Evolutionary conservation across 1,284 basidiomycete species (phyloP).

Genomic region (Calocybe gambosa): DNA sequence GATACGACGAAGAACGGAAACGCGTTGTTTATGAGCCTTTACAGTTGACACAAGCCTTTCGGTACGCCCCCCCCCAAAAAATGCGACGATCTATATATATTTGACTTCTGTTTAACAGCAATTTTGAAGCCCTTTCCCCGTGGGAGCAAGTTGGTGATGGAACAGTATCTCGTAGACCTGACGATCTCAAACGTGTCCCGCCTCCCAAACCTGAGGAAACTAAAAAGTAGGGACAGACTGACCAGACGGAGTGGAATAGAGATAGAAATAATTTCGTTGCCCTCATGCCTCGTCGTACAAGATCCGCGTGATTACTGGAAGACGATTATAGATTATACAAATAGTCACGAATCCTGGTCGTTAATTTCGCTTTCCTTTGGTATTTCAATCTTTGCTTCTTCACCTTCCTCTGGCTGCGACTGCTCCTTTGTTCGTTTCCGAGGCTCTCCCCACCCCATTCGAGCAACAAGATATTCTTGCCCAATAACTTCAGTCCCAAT

Average conservation of each 20-base stretch:
- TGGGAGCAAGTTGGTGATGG: slow-evolving; percentile 98
- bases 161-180: slow-evolving; percentile 61
- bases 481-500: slow-evolving; percentile 81
- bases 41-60: slow-evolving; percentile 97
- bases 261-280: slow-evolving; percentile 8
- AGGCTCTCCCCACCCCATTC: slow-evolving; percentile 69
- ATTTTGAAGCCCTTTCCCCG: slow-evolving; percentile 91
- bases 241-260: not conserved
- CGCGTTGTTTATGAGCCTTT: slow-evolving; percentile 97
- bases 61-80: slow-evolving; percentile 48
- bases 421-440: slow-evolving; percentile 16
- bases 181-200: slow-evolving; percentile 66
- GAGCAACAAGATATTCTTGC: slow-evolving; percentile 77
- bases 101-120: slow-evolving; percentile 40
- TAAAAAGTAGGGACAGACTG: slow-evolving; percentile 50
- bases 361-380: slow-evolving; percentile 15
- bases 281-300: slow-evolving; percentile 3
- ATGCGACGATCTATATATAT: not conserved
- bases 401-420: slow-evolving; percentile 8
- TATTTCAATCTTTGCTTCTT: slow-evolving; percentile 15
- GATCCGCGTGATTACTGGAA: slow-evolving; percentile 1
- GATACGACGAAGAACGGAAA: slow-evolving; percentile 98
- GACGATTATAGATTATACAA: slow-evolving; percentile 18
- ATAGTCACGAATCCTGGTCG: slow-evolving; percentile 27
- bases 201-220: slow-evolving; percentile 59